Conservation (phyloP, 768 basidiomycete genomes). For the Termitomyces sp. region DNA sequence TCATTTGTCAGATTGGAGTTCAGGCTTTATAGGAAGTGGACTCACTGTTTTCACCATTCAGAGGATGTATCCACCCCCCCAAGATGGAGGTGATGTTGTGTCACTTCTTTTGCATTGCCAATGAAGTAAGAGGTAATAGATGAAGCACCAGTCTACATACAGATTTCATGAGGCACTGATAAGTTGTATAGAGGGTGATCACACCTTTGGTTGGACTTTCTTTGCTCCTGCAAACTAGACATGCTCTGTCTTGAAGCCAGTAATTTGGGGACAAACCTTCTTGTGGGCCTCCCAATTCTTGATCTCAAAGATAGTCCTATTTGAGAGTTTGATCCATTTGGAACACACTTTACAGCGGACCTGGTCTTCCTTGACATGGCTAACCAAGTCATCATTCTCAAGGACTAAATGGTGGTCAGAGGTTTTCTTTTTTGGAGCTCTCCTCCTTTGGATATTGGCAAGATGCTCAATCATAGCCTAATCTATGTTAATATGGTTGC, state of each 20-base stretch:
- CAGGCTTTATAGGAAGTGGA: no score
- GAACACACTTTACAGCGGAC: not conserved
- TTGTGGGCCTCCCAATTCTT: not conserved
- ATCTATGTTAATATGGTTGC: no score
- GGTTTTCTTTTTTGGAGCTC: not conserved
- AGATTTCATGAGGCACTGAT: not conserved
- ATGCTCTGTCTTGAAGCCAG: not conserved
- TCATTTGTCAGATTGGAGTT: no score
- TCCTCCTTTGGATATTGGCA: no score
- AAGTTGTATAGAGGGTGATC: no score
- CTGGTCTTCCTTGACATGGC: not conserved
- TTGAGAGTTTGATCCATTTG: not conserved
- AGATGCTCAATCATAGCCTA: no score
- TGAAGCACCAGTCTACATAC: not conserved
- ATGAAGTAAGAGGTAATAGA: not conserved
- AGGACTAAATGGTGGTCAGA: not conserved
- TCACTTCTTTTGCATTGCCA: no score
- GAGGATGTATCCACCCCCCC: not conserved
- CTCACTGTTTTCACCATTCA: not conserved
- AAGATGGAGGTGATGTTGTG: not conserved
- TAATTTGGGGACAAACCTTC: not conserved
- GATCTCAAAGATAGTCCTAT: not conserved
- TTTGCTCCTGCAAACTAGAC: not conserved
- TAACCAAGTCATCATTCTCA: not conserved
- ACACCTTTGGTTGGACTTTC: not conserved